Percentiles rank a stretch among this genome's conserved stretches.
phyloP scores from a whole-genome alignment of 2,329 filamentous ascomycete genomes.

The Claviceps paspali region DNA sequence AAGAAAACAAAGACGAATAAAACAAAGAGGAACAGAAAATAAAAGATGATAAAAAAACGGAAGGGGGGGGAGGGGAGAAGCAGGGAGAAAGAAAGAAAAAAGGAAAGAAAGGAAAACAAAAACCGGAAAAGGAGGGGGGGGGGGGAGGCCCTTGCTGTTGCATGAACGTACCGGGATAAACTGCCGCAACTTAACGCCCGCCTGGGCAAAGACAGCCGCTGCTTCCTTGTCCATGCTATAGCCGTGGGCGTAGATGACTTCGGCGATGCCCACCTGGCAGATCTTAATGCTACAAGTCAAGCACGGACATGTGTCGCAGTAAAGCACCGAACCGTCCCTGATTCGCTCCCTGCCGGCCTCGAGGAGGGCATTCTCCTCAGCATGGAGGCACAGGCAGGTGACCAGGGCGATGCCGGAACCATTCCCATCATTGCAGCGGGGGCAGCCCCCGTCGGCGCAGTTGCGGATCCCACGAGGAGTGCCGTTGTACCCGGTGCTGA shows the following conservation, averaged over 20 bases:
- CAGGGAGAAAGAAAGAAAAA: not conserved
- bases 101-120: not conserved
- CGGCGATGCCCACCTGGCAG: conserved; percentile 83
- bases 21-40: not conserved
- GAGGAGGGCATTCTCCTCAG: conserved; percentile 90
- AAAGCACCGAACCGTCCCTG: conserved; percentile 65
- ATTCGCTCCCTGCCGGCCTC: conserved; percentile 90
- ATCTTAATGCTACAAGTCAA: conserved; percentile 98
- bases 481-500: conserved; percentile 94
- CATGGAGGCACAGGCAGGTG: conserved; percentile 92
- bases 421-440: conserved; percentile 65
- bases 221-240: conserved; percentile 90
- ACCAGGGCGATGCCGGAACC: conserved; percentile 57
- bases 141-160: not conserved
- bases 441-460: conserved; percentile 85
- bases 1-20: not conserved
- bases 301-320: conserved; percentile 94
- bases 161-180: conserved; percentile 59
- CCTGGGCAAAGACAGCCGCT: conserved; percentile 66
- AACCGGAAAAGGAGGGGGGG: not conserved
- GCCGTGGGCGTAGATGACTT: conserved; percentile 86
- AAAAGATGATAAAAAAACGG: not conserved
- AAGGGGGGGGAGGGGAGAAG: not conserved
- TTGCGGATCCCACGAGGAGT: conserved; percentile 82
- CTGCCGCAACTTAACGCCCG: conserved; percentile 72